Conservation (phyloP, 2,329 filamentous ascomycete genomes). For the Fusarium brachygibbosum region DNA sequence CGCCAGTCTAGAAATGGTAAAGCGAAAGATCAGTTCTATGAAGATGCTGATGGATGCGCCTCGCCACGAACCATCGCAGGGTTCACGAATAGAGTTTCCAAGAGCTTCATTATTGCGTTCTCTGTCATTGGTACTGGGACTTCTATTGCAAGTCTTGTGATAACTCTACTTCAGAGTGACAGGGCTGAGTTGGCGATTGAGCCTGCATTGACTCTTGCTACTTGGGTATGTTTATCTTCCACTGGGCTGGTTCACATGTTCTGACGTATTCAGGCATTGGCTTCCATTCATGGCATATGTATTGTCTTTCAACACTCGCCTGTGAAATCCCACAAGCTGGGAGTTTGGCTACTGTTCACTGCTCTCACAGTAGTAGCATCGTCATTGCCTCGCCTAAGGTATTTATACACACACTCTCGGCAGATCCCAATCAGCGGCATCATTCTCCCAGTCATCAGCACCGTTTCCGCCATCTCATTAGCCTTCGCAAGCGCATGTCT, state of each 20-base stretch:
- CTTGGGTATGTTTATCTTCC: conserved; percentile 68
- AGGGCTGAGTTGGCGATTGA: conserved; percentile 60
- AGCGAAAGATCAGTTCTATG: conserved; percentile 65
- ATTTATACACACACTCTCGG: conserved; percentile 49
- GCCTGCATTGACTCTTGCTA: conserved; percentile 69
- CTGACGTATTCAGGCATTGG: conserved; percentile 56
- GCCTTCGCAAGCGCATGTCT: conserved; percentile 65
- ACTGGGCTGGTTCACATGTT: accelerated
- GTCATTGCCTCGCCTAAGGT: conserved; percentile 60
- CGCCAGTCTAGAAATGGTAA: conserved; percentile 51
- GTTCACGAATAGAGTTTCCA: conserved; percentile 72
- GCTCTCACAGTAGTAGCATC: conserved; percentile 58
- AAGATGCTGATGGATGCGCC: conserved; percentile 77
- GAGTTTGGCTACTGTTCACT: conserved; percentile 64
- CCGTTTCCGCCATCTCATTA: conserved; percentile 59
- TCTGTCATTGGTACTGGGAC: conserved; percentile 65
- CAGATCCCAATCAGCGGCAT: conserved; percentile 53
- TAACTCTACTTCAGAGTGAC: conserved; percentile 58
- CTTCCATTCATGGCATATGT: conserved; percentile 64
- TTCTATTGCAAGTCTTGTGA: conserved; percentile 67
- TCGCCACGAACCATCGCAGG: conserved; percentile 70
- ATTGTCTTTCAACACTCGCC: conserved; percentile 64
- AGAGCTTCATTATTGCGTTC: conserved; percentile 65
- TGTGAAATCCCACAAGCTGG: conserved; percentile 64
- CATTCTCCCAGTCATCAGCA: conserved; percentile 60